Conservation (phyloP, 1,284 basidiomycete species). For the Mixia osmundae region DNA sequence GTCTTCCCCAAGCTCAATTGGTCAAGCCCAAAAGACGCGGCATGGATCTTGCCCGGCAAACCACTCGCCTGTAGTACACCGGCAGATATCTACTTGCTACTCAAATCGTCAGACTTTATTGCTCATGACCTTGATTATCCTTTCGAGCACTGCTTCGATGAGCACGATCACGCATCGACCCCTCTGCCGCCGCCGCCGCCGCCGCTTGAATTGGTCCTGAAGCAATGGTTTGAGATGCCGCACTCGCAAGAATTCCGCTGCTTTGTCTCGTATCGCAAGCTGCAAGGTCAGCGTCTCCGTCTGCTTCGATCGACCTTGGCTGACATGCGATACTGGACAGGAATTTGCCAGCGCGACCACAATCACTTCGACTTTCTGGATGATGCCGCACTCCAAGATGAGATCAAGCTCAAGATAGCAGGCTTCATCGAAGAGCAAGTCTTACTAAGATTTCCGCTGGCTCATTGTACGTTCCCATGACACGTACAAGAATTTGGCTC, state of each 20-base stretch:
- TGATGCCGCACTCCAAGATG: conserved; percentile 31
- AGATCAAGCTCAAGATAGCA: conserved; percentile 33
- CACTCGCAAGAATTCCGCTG: conserved; percentile 61
- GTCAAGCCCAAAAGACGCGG: conserved; percentile 74
- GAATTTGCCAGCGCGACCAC: conserved; percentile 66
- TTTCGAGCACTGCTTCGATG: conserved; percentile 25
- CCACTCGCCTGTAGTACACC: conserved; percentile 68
- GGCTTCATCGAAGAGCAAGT: conserved; percentile 47
- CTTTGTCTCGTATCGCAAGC: conserved; percentile 44
- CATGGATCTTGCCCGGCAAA: conserved; percentile 72
- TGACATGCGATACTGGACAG: conserved; percentile 24
- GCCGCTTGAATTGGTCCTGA: conserved; percentile 61
- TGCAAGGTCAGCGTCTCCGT: conserved; percentile 34
- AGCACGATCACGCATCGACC: conserved; percentile 1
- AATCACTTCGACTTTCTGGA: conserved; percentile 76
- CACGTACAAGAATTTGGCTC: not conserved
- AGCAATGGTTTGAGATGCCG: conserved; percentile 75
- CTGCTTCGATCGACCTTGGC: not conserved
- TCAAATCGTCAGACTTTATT: conserved; percentile 83
- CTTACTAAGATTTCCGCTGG: conserved; percentile 32
- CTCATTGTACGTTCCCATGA: conserved; percentile 37
- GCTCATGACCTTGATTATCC: conserved; percentile 45
- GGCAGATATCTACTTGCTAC: conserved; percentile 68
- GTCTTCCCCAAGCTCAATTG: conserved; percentile 93
- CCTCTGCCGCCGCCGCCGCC: conserved; percentile 22